A percentile compares a stretch with the other conserved stretches of the same genome.
Evolutionary conservation across 2,329 filamentous ascomycete genomes (phyloP).

Genomic region (Fusarium stilboides): DNA sequence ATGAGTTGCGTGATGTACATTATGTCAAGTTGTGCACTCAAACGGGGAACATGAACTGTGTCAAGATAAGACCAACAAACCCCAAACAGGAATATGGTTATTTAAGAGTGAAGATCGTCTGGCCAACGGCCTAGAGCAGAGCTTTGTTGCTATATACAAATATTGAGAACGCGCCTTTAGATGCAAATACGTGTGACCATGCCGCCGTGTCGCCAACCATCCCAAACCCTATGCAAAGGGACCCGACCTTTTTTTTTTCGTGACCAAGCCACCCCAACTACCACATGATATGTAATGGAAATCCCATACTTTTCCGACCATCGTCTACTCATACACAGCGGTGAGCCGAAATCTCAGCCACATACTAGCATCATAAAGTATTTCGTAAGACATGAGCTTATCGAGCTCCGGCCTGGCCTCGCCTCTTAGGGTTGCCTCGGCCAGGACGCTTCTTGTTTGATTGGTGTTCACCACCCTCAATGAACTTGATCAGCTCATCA

Average conservation of each 20-base stretch:
- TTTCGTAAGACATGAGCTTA: conserved; percentile 33
- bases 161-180: conserved; percentile 44
- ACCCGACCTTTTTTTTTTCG: conserved; percentile 6
- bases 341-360: conserved; percentile 35
- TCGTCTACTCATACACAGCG: conserved; percentile 43
- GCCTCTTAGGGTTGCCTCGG: conserved; percentile 70
- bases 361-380: conserved; percentile 30
- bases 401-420: conserved; percentile 56
- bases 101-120: conserved; percentile 51
- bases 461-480: conserved; percentile 80
- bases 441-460: conserved; percentile 70
- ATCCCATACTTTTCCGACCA: conserved; percentile 36
- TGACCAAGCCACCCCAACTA: conserved; percentile 27
- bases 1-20: not conserved
- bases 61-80: not conserved
- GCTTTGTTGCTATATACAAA: conserved; percentile 44
- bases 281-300: conserved; percentile 39
- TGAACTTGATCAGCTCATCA: conserved; percentile 94
- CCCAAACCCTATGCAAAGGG: conserved; percentile 35
- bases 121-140: conserved; percentile 36
- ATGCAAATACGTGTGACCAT: conserved; percentile 45
- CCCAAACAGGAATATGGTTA: conserved; percentile 33
- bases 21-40: not conserved
- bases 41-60: not conserved
- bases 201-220: conserved; percentile 33